Conservation (phyloP, 768 basidiomycete genomes). For the Trametes maxima region DNA sequence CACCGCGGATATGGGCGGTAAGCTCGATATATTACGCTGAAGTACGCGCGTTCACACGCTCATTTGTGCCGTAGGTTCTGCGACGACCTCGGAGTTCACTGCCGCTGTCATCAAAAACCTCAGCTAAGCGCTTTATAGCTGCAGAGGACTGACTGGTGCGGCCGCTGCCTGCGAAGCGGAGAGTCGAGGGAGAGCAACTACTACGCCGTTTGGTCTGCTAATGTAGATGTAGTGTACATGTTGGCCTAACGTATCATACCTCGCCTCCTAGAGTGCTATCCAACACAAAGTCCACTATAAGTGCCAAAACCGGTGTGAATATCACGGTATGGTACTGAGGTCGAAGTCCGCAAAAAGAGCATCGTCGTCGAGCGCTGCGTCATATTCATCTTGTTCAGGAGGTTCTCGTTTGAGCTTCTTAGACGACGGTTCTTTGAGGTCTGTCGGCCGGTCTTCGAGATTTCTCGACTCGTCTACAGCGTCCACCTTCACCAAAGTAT, state of each 20-base stretch:
- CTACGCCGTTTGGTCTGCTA: constrained; percentile 17
- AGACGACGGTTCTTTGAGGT: constrained; percentile 32
- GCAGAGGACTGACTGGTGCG: constrained; percentile 6
- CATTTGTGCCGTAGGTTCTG: constrained; percentile 55
- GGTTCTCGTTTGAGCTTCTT: constrained; percentile 40
- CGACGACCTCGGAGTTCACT: constrained; percentile 95
- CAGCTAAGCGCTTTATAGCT: constrained; percentile 32
- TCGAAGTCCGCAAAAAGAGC: constrained; percentile 48
- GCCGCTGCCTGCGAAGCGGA: not conserved
- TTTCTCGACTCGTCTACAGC: constrained; percentile 27
- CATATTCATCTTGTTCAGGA: constrained; percentile 50
- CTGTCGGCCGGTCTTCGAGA: constrained; percentile 14
- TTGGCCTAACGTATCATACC: constrained; percentile 21
- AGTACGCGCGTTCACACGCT: not conserved
- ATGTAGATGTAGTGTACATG: constrained; percentile 29
- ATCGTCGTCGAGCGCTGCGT: constrained; percentile 51
- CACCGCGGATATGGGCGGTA: constrained; percentile 95
- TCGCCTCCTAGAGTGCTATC: constrained; percentile 16
- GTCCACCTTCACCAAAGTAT: constrained; percentile 22
- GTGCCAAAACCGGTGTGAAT: not conserved
- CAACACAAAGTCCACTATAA: not conserved
- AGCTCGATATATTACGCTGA: constrained; percentile 32
- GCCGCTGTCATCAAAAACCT: constrained; percentile 86
- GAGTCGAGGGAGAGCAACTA: constrained; percentile 14
- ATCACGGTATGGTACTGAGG: constrained; percentile 29